Evolutionary conservation across 1,284 basidiomycete species (phyloP), one percentile per base, ranked within the genome.

Genomic region (Volvariella surrecta): DNA sequence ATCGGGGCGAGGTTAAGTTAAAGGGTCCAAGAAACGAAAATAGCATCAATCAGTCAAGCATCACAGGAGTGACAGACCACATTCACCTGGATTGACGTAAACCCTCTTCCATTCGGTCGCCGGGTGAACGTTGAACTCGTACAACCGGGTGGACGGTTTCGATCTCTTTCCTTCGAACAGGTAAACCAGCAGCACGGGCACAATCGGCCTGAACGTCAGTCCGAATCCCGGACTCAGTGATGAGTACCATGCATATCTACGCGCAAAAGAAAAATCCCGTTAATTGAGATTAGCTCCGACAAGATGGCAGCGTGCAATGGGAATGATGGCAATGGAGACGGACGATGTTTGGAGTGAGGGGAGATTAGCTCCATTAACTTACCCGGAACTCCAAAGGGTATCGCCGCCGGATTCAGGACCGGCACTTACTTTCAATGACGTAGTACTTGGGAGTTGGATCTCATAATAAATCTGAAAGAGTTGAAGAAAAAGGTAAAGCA

Each of bases 101-200:
- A 89, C 58, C 44, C 74, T 77, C 71, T 89, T 88, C 81, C 81
- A 88, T 7, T 85, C 84, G 0, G 86, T 89, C 1, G 71, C 75
- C n/a, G 85, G 86, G 57, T 89, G 81, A 13, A 87, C 79, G 86
- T 57, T 89, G 81, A 13, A 87, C 79, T 21, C 84, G 74, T 42
- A 85, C 77, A 40, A 88, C 59, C 32, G 76, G 81, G 56, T 79
- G 82, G 24, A 76, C 55, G 1, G 77, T 79, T 63, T 90, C 88
- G 50, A 91, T 66, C 41, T 74, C 70, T 48, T 82, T 64, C 37
- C 83, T 68, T 30, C 82, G 76, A 18, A 85, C 77, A 32, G 73
- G 73, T 39, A 76, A 64, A 1, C 82, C 81, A 1, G 79, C 79
- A 13, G 73, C 77, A 20, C 77, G 71, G 21, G 79, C 66, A 39